These are phyloP conservation scores for Hygrophila difformis DNA, from an alignment of 257 asterid species.

Conservation along the genomic window DNA sequence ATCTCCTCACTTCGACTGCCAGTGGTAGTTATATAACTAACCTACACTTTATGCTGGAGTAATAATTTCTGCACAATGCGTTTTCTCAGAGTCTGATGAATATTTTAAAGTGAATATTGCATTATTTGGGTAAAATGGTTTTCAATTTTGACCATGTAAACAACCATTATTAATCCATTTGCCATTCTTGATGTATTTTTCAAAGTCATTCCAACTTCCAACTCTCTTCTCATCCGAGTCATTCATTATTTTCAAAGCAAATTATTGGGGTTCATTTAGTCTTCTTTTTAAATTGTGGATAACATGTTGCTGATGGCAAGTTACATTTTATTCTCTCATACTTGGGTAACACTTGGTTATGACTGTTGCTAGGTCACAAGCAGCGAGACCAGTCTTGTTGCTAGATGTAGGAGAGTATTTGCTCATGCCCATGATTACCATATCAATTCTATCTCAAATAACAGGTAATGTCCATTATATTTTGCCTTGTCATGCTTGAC, in stretches of 20 bases:
- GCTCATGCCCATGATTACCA: slow-evolving; percentile 90
- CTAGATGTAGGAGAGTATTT: slow-evolving; percentile 76
- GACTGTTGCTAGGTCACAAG: slow-evolving; percentile 48
- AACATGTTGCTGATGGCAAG: slow-evolving; percentile 10
- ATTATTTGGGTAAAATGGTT: too few species aligned
- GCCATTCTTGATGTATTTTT: slow-evolving; percentile 10
- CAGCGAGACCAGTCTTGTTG: slow-evolving; percentile 63
- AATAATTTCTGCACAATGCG: too few species aligned
- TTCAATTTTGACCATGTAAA: too few species aligned
- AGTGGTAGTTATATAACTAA: slow-evolving; percentile 71
- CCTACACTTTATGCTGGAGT: slow-evolving; percentile 7
- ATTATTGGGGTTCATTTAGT: slow-evolving; percentile 4
- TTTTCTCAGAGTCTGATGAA: too few species aligned
- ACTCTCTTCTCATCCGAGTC: too few species aligned
- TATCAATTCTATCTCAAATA: slow-evolving; percentile 74
- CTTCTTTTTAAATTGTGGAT: slow-evolving; percentile 1
- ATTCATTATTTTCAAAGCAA: too few species aligned
- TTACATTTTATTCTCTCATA: slow-evolving; percentile 6
- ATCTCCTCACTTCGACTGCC: slow-evolving; percentile 74
- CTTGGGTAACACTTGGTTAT: slow-evolving; percentile 18
- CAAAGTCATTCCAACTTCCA: too few species aligned
- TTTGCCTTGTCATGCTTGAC: not conserved
- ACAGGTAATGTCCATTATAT: slow-evolving; percentile 42
- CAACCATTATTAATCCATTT: not conserved
- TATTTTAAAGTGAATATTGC: slow-evolving; percentile 4